A percentile compares a stretch with the other conserved stretches of the same genome.
Conservation (phyloP, 2,329 filamentous ascomycete genomes). For the Sclerotinia spermophila region DNA sequence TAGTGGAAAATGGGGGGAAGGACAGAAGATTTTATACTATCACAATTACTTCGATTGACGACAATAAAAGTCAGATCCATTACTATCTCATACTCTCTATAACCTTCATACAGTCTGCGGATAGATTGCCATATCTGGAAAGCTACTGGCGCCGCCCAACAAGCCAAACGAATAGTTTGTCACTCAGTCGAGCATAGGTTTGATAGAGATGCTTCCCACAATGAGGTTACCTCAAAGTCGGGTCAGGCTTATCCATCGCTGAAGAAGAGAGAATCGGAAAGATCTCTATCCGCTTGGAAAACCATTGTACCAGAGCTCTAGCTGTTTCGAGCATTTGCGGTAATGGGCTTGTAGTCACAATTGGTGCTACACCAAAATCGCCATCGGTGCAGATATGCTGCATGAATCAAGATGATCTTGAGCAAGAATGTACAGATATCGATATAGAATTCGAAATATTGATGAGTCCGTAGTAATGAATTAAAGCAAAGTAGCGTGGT, state of each 20-base stretch:
- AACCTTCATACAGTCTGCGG: not conserved
- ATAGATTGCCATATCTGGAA: not conserved
- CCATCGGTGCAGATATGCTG: not conserved
- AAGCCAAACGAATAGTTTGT: not conserved
- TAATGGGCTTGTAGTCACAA: not conserved
- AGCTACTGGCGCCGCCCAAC: not conserved
- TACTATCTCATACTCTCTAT: not conserved
- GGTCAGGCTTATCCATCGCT: conserved; percentile 6
- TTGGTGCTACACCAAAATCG: not conserved
- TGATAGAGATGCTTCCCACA: not conserved
- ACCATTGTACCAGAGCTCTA: not conserved
- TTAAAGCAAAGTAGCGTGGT: not conserved
- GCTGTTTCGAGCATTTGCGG: not conserved
- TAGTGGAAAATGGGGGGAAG: not conserved
- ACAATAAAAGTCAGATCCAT: not conserved
- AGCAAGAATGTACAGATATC: not conserved
- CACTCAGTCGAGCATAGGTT: not conserved
- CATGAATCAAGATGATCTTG: not conserved
- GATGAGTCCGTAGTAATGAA: not conserved
- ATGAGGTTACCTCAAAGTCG: not conserved
- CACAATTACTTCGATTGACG: not conserved
- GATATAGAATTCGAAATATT: not conserved
- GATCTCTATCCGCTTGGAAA: not conserved
- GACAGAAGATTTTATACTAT: not conserved
- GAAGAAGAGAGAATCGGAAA: not conserved